Percentiles rank a stretch among this genome's conserved stretches.
Conservation (phyloP, 345 rosid species). For the Corchorus capsularis region DNA sequence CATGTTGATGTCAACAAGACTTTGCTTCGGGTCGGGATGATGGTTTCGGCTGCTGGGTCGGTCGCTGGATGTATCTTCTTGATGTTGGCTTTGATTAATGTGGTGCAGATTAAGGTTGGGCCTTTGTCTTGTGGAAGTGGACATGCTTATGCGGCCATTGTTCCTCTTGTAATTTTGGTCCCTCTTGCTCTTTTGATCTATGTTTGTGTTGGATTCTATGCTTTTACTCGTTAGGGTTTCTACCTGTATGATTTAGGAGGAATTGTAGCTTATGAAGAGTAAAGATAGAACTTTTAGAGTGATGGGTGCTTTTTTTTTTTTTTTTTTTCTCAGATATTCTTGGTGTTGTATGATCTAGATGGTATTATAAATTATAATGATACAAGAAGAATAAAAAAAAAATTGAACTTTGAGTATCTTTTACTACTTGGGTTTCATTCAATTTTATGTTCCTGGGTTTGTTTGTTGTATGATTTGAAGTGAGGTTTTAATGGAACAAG, state of each 20-base stretch:
- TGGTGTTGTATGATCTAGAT: background rate
- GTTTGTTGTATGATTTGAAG: background rate
- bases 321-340: background rate
- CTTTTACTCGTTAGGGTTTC: slow-evolving; percentile 54
- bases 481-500: background rate
- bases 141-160: slow-evolving; percentile 60
- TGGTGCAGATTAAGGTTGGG: slow-evolving; percentile 83
- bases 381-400: background rate
- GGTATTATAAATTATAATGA: background rate
- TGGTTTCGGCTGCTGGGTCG: slow-evolving; percentile 74
- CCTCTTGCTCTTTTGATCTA: slow-evolving; percentile 60
- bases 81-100: slow-evolving; percentile 78
- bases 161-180: slow-evolving; percentile 73
- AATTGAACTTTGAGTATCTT: background rate
- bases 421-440: background rate
- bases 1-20: slow-evolving; percentile 43
- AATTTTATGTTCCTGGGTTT: background rate
- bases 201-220: slow-evolving; percentile 56
- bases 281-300: background rate
- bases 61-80: slow-evolving; percentile 63
- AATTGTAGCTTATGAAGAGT: background rate
- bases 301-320: background rate
- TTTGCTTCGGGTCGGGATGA: slow-evolving; percentile 71
- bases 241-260: background rate
- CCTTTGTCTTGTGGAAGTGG: slow-evolving; percentile 68